Evolutionary conservation across 495 filamentous ascomycete genomes (phyloP), one percentile per base, ranked within the genome.

Genomic region (Cercophora samala): DNA sequence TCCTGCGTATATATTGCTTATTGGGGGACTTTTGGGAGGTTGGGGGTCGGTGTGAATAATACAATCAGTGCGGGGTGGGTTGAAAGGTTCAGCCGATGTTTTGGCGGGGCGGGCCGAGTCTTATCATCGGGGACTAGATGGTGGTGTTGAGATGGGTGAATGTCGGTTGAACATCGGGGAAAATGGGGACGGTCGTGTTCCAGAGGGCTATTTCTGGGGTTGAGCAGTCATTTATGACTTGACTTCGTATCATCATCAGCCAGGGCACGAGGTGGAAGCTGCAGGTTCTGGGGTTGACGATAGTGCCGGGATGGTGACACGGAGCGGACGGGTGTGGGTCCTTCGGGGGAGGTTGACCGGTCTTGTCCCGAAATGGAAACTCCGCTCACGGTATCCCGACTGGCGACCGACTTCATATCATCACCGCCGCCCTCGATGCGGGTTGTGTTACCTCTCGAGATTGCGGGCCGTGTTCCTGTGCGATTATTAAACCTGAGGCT

Each of bases 91-190:
- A 46, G 37, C 53, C 53, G 53, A 21, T 15, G 53, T 56, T 56
- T 56, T 56, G 53, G 53, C 53, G 53, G 53, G n/a, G 53, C 53
- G 53, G 53, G 53, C 53, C 53, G 53, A 56, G n/a, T 56, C 17
- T 19, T 56, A 23, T 56, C 37, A 46, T 13, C 37, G 11, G 37
- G 37, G 11, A 46, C 8, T 5, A 46, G 37, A 46, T 18, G 37
- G 37, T 46, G 37, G 37, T 46, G 37, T 46, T 1, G 37, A 46
- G 37, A 18, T 46, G 37, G 37, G 11, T 46, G 37, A 46, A 46
- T 46, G 37, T 46, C 37, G 37, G 37, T 46, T 46, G 37, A 46
- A 46, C 37, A 46, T 46, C 37, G 37, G 37, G 37, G 3, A 46
- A 46, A 9, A 9, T 46, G 6, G 2, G 9, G 37, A 13, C 13